Evolutionary conservation across 306 rosid genomes (phyloP).

Genomic region (Cucumis melo): DNA sequence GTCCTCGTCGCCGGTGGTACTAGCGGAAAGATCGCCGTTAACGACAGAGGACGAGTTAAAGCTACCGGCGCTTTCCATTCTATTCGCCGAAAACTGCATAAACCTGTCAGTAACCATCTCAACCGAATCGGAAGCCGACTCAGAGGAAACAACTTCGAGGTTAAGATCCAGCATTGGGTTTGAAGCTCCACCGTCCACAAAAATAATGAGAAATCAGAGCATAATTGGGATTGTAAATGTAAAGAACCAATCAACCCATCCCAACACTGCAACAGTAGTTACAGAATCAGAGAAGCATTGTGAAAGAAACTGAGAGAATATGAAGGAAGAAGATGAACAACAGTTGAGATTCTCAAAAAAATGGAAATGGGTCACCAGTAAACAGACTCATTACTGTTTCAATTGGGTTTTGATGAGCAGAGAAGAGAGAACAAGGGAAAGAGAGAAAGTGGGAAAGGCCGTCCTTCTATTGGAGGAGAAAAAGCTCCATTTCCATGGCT

Average conservation of each 20-base stretch:
- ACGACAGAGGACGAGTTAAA: slow-evolving; percentile 47
- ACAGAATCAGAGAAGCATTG: background rate
- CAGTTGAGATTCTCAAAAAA: background rate
- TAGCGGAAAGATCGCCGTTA: slow-evolving; percentile 26
- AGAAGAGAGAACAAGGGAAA: background rate
- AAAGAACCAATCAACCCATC: background rate
- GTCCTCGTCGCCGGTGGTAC: slow-evolving; percentile 23
- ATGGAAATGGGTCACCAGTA: background rate
- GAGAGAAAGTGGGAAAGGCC: background rate
- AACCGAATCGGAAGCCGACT: slow-evolving; percentile 15
- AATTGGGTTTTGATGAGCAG: background rate
- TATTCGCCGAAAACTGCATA: slow-evolving; percentile 12
- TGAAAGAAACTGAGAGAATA: background rate
- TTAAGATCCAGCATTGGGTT: slow-evolving; percentile 73
- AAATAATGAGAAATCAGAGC: background rate
- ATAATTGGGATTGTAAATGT: background rate
- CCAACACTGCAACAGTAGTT: background rate
- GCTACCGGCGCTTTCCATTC: slow-evolving; percentile 60
- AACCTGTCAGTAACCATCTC: slow-evolving; percentile 14
- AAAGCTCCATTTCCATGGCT: background rate
- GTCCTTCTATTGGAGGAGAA: background rate
- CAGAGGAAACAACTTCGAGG: slow-evolving; percentile 31
- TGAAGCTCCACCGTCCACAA: background rate
- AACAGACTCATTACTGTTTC: background rate
- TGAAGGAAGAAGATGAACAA: background rate